phyloP scores from a whole-genome alignment of 202 grass and related monocot genomes.

The Saccharum hybrid region DNA sequence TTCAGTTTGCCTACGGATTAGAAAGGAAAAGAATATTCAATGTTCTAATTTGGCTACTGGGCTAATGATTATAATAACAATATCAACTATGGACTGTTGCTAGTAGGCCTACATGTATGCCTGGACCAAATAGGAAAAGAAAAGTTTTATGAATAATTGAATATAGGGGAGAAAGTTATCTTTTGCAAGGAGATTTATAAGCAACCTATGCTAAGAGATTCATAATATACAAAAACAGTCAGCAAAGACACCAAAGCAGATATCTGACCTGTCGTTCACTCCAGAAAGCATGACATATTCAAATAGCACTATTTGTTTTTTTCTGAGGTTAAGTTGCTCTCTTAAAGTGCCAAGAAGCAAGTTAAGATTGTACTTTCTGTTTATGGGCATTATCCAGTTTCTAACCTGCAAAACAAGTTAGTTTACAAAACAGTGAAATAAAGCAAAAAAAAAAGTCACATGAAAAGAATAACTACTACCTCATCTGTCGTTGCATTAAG shows the following conservation, averaged over 20 bases:
- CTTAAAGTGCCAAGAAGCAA: conserved; percentile 83
- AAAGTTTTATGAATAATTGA: not conserved
- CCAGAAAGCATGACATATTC: conserved; percentile 98
- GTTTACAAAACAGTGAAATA: conserved; percentile 22
- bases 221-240: not conserved
- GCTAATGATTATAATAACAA: conserved; percentile 14
- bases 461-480: conserved; percentile 49
- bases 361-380: conserved; percentile 88
- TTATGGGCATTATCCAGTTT: conserved; percentile 99
- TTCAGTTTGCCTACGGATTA: not conserved
- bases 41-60: not conserved
- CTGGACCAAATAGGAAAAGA: conserved; percentile 14
- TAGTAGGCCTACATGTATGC: conserved; percentile 2
- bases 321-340: conserved; percentile 62
- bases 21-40: not conserved
- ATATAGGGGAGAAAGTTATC: not conserved
- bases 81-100: not conserved
- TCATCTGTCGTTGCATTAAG: conserved; percentile 98
- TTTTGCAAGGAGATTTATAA: conserved; percentile 1
- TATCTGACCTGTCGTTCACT: conserved; percentile 86
- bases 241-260: conserved; percentile 1
- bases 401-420: conserved; percentile 69
- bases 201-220: conserved; percentile 13
- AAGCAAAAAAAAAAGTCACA: not conserved
- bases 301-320: conserved; percentile 77